Evolutionary conservation across 805 yeast species (phyloP), one percentile per base, ranked within the genome.

Genomic region (Wickerhamomyces kurtzmanii): DNA sequence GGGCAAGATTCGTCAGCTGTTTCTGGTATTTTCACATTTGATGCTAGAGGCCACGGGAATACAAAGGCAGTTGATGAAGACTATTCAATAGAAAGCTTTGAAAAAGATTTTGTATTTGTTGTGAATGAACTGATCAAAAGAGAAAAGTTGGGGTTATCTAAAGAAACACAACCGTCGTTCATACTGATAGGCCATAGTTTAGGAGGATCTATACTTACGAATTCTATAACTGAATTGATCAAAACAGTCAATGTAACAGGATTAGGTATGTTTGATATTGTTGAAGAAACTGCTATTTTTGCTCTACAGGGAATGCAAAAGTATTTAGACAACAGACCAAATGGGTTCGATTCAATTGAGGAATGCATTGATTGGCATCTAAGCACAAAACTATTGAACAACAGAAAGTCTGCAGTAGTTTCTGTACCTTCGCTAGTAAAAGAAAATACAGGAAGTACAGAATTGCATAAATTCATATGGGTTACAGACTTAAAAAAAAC

Each of bases 171-270:
- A 17, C 33, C 53, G 12, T 41, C 62, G 1, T 15, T 83, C 3
- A 68, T 77, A 29, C 54, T 86, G 2, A 61, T 87, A 4, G 97
- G 97, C 0, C 98, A 89, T 51, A 84, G 96, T 2, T 59, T 93
- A 18, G 99, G 98, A 5, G 99, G 96, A 0, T 68, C 96, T 1
- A 74, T 91, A 4, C 57, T 85, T 18, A 68, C 94, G 0, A 64
- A 65, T 23, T 66, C 70, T 2, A 49, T 72, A 5, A 28, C 47
- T 6, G 38, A 42, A 3, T 37, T 54, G 3, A 32, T 42, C 5
- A 23, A 24, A 6, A 12, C 30, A 19, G 24, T 49, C 12, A 38
- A 43, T 12, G 47, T 82, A 3, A 62, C 68, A 20, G 98, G 97
- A 0, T 53, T 91, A 3, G 68, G 71, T 0, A 74, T 87, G 62